A percentile compares a stretch with the other conserved stretches of the same genome.
Conservation (phyloP, 352 stramenopile species). For the Phytophthora sansomeana region DNA sequence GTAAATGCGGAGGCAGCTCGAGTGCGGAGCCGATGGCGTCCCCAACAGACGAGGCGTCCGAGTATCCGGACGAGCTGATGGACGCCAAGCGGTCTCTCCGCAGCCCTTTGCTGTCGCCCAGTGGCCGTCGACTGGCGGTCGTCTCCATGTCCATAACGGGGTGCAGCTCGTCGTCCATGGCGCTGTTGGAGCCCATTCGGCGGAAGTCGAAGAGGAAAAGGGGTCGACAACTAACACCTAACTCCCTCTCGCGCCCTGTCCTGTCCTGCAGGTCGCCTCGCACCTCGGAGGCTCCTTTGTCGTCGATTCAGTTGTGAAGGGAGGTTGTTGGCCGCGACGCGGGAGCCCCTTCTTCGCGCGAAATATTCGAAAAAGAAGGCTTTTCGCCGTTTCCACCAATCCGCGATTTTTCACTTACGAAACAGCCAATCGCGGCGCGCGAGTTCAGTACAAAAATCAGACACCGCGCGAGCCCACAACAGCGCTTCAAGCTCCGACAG, state of each 20-base stretch:
- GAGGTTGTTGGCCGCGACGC: conserved; percentile 17
- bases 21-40: conserved; percentile 40
- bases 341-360: conserved; percentile 18
- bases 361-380: conserved; percentile 46
- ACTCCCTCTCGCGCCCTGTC: neutral
- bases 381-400: conserved; percentile 22
- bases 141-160: conserved; percentile 52
- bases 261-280: conserved; percentile 16
- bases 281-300: conserved; percentile 8
- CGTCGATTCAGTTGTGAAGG: conserved; percentile 41
- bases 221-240: conserved; percentile 8
- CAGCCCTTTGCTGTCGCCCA: conserved; percentile 44
- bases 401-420: conserved; percentile 22
- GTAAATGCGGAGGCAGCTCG: conserved; percentile 64
- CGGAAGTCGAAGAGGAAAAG: neutral
- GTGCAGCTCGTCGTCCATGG: conserved; percentile 60
- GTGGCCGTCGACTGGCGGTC: conserved; percentile 33
- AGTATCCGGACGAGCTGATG: conserved; percentile 52
- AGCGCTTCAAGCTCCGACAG: conserved; percentile 8
- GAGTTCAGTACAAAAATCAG: conserved; percentile 29
- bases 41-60: conserved; percentile 44
- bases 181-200: conserved; percentile 51
- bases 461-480: conserved; percentile 22
- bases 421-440: conserved; percentile 11
- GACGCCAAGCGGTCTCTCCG: conserved; percentile 44